These are phyloP conservation scores for Apium graveolens DNA, from an alignment of 129 eudicot species.

Conservation along the genomic window DNA sequence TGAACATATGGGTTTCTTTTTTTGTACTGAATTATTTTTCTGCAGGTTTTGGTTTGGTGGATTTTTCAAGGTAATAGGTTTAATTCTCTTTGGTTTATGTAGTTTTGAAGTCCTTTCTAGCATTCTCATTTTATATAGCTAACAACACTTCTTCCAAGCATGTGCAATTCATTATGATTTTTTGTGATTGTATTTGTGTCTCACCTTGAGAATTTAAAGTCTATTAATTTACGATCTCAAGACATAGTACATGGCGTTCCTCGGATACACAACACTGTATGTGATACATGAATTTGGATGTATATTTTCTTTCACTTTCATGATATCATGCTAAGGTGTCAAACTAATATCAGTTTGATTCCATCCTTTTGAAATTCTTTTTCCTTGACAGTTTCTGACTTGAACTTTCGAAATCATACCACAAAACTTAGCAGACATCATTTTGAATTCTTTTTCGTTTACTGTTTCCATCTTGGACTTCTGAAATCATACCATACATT, in stretches of 20 bases:
- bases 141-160: neutral
- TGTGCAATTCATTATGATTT: neutral
- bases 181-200: neutral
- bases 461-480: neutral
- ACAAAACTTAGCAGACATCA: neutral
- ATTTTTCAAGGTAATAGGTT: slow-evolving; percentile 57
- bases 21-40: slow-evolving; percentile 15
- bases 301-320: neutral
- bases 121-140: neutral
- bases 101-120: slow-evolving; percentile 2
- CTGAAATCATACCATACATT: neutral
- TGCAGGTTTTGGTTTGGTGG: slow-evolving; percentile 96
- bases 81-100: slow-evolving; percentile 11
- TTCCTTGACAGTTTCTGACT: neutral
- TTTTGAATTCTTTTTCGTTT: no score
- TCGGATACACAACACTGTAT: neutral
- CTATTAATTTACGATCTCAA: neutral
- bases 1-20: neutral
- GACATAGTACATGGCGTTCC: neutral
- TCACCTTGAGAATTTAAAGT: neutral
- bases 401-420: neutral
- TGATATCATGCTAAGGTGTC: neutral
- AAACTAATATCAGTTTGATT: neutral
- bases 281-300: neutral
- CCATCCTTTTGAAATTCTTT: neutral